Percentiles rank a stretch among this genome's conserved stretches.
These are phyloP conservation scores for Diaporthe batatas DNA, from an alignment of 2,329 filamentous ascomycete genomes.

Conservation along the genomic window DNA sequence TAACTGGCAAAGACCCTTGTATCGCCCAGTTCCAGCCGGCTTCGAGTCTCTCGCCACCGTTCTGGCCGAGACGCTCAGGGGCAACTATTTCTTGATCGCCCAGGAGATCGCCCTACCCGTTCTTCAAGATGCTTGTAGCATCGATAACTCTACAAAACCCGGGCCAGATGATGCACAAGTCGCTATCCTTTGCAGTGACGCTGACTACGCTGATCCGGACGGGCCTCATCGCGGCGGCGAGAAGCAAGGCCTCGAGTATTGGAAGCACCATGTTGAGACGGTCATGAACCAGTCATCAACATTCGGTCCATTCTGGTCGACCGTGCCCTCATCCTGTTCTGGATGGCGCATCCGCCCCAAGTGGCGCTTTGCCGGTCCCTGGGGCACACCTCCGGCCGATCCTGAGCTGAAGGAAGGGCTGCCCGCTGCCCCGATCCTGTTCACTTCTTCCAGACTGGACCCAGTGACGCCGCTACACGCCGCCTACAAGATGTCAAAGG, in stretches of 20 bases:
- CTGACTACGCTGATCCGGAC: slow-evolving; percentile 45
- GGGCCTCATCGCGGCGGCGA: slow-evolving; percentile 5
- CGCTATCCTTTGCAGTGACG: slow-evolving; percentile 55
- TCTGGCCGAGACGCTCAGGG: slow-evolving; percentile 48
- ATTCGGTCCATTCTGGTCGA: slow-evolving; percentile 52
- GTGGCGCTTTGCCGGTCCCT: slow-evolving; percentile 48
- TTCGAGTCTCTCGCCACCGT: slow-evolving; percentile 42
- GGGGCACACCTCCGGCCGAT: slow-evolving; percentile 35
- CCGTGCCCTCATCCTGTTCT: slow-evolving; percentile 45
- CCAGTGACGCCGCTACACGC: slow-evolving; percentile 38
- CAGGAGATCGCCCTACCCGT: not conserved
- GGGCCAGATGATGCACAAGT: slow-evolving; percentile 44
- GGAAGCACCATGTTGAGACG: slow-evolving; percentile 49
- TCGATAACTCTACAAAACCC: slow-evolving; percentile 20
- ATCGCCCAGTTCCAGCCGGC: slow-evolving; percentile 47
- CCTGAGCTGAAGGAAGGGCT: slow-evolving; percentile 30
- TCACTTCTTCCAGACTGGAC: slow-evolving; percentile 37
- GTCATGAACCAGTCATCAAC: slow-evolving; percentile 49
- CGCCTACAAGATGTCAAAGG: slow-evolving; percentile 35
- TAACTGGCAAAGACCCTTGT: slow-evolving; percentile 46
- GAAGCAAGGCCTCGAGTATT: slow-evolving; percentile 43
- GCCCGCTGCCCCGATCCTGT: slow-evolving; percentile 39
- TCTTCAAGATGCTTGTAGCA: slow-evolving; percentile 39
- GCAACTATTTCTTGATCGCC: slow-evolving; percentile 47
- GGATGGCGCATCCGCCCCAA: slow-evolving; percentile 46